phyloP scores from a whole-genome alignment of 2,329 filamentous ascomycete genomes.

The Colletotrichum paranaense region DNA sequence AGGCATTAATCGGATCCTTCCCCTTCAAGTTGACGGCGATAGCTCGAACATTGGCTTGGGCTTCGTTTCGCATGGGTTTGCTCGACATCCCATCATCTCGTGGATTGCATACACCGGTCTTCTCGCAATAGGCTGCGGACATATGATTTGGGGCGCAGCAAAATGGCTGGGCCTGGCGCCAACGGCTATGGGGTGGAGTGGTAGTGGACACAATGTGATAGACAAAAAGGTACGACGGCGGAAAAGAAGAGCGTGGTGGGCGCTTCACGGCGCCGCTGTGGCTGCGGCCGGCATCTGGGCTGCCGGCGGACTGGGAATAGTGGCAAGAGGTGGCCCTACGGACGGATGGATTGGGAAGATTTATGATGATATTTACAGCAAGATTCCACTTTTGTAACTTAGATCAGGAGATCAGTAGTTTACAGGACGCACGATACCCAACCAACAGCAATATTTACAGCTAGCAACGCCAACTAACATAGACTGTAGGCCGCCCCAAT shows the following conservation, averaged over 20 bases:
- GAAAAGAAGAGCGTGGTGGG: constrained; percentile 75
- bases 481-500: no score
- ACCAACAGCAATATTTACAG: neutral
- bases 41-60: constrained; percentile 86
- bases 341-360: constrained; percentile 83
- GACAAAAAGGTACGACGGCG: constrained; percentile 64
- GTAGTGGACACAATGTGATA: constrained; percentile 52
- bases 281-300: constrained; percentile 78
- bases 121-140: constrained; percentile 75
- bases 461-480: neutral
- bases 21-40: constrained; percentile 82
- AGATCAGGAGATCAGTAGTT: neutral
- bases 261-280: constrained; percentile 73
- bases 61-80: constrained; percentile 88
- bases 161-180: constrained; percentile 80
- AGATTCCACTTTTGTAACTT: constrained; percentile 36
- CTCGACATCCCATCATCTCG: constrained; percentile 74
- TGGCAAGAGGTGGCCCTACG: constrained; percentile 76
- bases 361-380: constrained; percentile 78
- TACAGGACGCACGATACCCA: constrained; percentile 1
- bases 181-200: constrained; percentile 60
- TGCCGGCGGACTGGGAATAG: constrained; percentile 81
- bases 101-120: constrained; percentile 77
- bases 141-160: constrained; percentile 88
- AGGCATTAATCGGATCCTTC: constrained; percentile 80